Evolutionary conservation across 108 stramenopile genomes (phyloP), one percentile per base, ranked within the genome.

Genomic region (Nannochloropsis gaditana): DNA sequence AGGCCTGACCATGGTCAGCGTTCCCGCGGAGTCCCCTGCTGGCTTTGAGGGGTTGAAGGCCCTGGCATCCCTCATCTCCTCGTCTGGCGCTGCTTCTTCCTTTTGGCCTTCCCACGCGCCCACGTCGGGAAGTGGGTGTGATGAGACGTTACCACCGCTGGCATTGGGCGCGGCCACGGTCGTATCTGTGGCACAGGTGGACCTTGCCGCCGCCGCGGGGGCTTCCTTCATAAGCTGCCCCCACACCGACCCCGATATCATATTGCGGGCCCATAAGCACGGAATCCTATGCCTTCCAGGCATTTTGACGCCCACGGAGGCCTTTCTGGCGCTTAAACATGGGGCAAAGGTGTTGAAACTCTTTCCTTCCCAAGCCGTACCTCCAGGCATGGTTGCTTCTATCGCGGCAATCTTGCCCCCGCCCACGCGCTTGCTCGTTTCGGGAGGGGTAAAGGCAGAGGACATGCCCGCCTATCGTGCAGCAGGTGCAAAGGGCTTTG

Each of bases 1-100:
- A 73, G 59, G 59, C 19, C 59, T 73, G 59, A 73, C 59, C 59
- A 73, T 73, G 59, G n/a, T 73, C 59, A 73, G 59, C 59, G n/a
- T 73, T n/a, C 59, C 59, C 8, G 59, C 59, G 19, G 59, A 73
- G 59, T 73, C 59, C 59, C 59, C 59, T 6, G 59, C 59, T n/a
- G 59, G 59, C 59, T 73, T 73, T 15, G 59, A 73, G n/a, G 59
- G 59, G 19, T n/a, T 73, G 19, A 15, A n/a, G 59, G 59, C 59
- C n/a, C 59, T 73, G 15, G n/a, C 59, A 4, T 73, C 59, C n/a
- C n/a, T n/a, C 8, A n/a, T n/a, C 59, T 73, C 59, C 59, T 73
- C 59, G 19, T n/a, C n/a, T n/a, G 15, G 19, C 59, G 15, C 59
- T n/a, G n/a, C 59, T 8, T 73, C 59, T 8, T 73, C 8, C 59